phyloP scores from a whole-genome alignment of 805 yeast genomes.

The Hanseniaspora occidentalis region DNA sequence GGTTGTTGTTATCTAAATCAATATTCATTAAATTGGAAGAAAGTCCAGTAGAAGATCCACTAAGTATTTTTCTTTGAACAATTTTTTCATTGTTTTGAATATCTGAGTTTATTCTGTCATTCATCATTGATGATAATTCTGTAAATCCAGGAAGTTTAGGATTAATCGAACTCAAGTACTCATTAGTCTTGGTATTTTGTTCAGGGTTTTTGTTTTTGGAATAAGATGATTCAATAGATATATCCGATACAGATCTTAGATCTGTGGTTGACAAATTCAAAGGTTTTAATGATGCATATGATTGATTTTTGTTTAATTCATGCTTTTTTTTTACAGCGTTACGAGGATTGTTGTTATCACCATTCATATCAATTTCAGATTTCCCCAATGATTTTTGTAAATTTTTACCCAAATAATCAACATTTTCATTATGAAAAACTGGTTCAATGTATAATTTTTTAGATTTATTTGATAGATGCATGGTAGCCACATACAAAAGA shows the following conservation, averaged over 20 bases:
- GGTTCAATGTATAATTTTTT: not conserved
- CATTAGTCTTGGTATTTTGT: too few relatives aligned
- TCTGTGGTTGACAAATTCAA: not conserved
- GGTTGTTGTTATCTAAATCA: not conserved
- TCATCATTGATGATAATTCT: not conserved
- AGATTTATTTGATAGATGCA: not conserved
- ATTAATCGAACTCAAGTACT: not conserved
- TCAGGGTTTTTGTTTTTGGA: too few relatives aligned
- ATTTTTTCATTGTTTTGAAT: not conserved
- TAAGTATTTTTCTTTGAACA: not conserved
- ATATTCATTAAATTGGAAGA: not conserved
- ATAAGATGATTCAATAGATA: not conserved
- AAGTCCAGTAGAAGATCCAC: not conserved
- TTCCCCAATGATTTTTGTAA: not conserved
- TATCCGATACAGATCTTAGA: not conserved
- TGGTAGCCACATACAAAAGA: not conserved
- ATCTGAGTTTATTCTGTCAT: not conserved
- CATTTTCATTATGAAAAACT: too few relatives aligned
- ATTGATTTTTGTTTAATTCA: too few relatives aligned
- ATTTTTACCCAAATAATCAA: not conserved
- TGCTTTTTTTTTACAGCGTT: not conserved
- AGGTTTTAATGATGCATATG: not conserved
- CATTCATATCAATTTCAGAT: not conserved
- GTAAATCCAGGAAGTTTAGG: not conserved
- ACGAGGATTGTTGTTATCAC: not conserved